Evolutionary conservation across 306 rosid genomes (phyloP), one percentile per base, ranked within the genome.

Genomic region (Corylus americana): DNA sequence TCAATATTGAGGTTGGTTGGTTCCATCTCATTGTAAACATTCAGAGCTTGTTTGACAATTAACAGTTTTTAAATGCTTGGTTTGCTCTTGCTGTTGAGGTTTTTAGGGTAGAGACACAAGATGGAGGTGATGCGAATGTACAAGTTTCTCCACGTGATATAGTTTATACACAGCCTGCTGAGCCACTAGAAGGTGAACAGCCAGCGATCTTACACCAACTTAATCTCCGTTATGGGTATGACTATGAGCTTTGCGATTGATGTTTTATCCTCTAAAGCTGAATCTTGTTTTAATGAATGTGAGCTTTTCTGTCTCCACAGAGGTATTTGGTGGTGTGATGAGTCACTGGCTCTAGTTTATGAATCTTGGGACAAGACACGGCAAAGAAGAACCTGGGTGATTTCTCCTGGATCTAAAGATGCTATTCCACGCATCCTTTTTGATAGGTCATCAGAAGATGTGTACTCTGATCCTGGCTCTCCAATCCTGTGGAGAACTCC

Each of bases 291-390:
- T 53, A 37, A 61, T 82, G 74, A 45, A 45, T 74, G 72, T 14
- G 11, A 11, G 27, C 16, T 86, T 83, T 74, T 83, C 78, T 73
- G 55, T 82, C 64, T 78, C 68, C 63, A 77, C 96, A 95, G 99
- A 77, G 97, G 99, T 71, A 86, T 93, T 83, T 90, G 94, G 61
- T 95, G 99, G 99, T 93, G 92, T 76, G 97, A 95, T 84, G 97
- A 90, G 84, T 89, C 93, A 7, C 79, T 95, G 78, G 98, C 98
- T 74, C 82, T 95, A 78, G 96, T 95, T 74, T 95, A 93, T 75
- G 99, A 95, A 81, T 95, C 99, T 75, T 95, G 99, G 98, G 93
- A 91, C 77, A 95, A 95, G 88, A 93, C 98, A 74, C 86, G 98
- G 74, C 81, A 80, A 80, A 75, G 86, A 49, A 86, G 85, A 85